These are phyloP conservation scores for Polysphondylium violaceum DNA, from an alignment of 78 protist species.

Conservation along the genomic window DNA sequence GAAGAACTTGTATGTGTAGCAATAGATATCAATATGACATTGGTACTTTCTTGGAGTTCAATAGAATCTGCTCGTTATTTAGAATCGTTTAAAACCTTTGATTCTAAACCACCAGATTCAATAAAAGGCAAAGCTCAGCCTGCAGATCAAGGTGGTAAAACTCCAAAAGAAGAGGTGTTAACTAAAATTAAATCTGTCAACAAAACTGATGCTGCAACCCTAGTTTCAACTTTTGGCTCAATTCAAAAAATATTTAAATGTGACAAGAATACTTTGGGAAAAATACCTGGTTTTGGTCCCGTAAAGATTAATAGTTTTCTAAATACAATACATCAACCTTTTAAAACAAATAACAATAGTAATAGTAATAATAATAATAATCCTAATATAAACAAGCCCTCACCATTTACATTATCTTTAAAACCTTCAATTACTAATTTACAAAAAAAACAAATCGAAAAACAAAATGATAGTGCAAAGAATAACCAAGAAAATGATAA, in stretches of 20 bases:
- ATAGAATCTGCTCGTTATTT: constrained; percentile 43
- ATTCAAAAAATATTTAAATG: constrained; percentile 20
- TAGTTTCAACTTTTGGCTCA: constrained; percentile 23
- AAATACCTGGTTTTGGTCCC: constrained; percentile 60
- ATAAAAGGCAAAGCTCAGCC: constrained; percentile 20
- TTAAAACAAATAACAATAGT: constrained; percentile 18
- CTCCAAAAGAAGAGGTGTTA: constrained; percentile 31
- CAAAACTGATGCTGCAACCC: constrained; percentile 45
- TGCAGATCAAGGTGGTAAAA: constrained; percentile 13
- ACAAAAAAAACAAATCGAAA: no score
- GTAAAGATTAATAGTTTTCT: constrained; percentile 27
- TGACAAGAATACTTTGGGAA: neutral
- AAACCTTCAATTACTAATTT: no score
- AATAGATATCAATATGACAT: neutral
- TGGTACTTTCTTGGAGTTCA: constrained; percentile 37
- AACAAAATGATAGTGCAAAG: no score
- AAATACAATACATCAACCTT: constrained; percentile 61
- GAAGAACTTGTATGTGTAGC: constrained; percentile 30
- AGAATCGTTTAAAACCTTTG: constrained; percentile 10
- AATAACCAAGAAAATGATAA: no score
- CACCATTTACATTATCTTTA: no score
- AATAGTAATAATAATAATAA: neutral
- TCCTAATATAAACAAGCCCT: no score
- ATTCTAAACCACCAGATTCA: constrained; percentile 8
- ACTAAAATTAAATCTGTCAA: constrained; percentile 35